Percentiles rank a stretch among this genome's conserved stretches.
phyloP scores from a whole-genome alignment of 176 grass and related monocot species.

The Panicum miliaceum region DNA sequence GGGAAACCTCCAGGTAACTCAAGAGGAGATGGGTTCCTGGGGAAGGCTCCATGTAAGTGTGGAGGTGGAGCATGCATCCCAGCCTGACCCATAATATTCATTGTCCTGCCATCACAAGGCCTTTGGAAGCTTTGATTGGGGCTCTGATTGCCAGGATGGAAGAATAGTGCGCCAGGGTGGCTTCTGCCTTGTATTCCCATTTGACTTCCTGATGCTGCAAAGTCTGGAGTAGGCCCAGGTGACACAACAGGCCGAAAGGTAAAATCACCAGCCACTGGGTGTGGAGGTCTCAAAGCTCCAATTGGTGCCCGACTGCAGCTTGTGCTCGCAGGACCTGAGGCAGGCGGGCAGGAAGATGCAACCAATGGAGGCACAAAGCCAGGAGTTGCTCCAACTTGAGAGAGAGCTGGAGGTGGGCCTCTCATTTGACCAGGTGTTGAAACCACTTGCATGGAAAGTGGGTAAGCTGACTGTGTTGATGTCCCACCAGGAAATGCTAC shows the following conservation, averaged over 20 bases:
- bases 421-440: constrained; percentile 38
- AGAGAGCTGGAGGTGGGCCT: constrained; percentile 48
- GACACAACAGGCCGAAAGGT: constrained; percentile 62
- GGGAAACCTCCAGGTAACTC: constrained; percentile 41
- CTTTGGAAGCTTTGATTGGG: constrained; percentile 55
- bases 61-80: constrained; percentile 46
- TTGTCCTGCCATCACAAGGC: constrained; percentile 44
- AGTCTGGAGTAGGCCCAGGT: constrained; percentile 16
- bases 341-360: constrained; percentile 34
- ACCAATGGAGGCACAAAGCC: constrained; percentile 35
- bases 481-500: constrained; percentile 47
- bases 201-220: constrained; percentile 28
- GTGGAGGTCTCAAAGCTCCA: constrained; percentile 53
- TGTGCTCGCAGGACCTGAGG: constrained; percentile 34
- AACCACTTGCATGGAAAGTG: constrained; percentile 30
- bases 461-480: constrained; percentile 24
- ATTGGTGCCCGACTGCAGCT: constrained; percentile 31
- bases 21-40: constrained; percentile 37
- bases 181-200: constrained; percentile 27
- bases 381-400: constrained; percentile 47
- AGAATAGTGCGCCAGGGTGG: constrained; percentile 41
- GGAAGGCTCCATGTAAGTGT: constrained; percentile 41
- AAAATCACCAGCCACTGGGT: constrained; percentile 61
- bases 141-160: constrained; percentile 49
- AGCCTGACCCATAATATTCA: constrained; percentile 20